Evolutionary conservation across 805 yeast species (phyloP), one percentile per base, ranked within the genome.

Genomic region (Metschnikowia lochheadii): DNA sequence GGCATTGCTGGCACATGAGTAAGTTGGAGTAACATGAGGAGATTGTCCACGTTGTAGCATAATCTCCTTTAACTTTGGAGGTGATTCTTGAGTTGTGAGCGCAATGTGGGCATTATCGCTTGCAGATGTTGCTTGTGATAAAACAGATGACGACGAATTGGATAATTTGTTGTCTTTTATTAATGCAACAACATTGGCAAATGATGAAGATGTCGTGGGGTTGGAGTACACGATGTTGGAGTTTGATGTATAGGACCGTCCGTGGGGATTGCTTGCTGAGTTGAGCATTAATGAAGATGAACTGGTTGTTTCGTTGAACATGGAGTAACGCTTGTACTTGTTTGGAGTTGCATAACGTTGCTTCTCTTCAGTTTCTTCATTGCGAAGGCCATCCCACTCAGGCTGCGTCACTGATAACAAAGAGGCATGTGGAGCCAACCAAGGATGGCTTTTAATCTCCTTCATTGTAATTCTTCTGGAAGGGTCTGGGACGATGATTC

Each of bases 401-500:
- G 80, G 77, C 39, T 96, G 96, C 17, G 92, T 80, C 31, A 90
- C 85, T 0, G 94, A 82, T 56, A 94, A 72, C 71, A 91, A 87
- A 57, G 84, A 84, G 13, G 84, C 82, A 69, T 92, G 90, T 2
- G 89, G 86, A n/a, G 85, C 73, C 49, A 94, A 68, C 99, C 99
- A 92, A 26, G 87, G 82, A 66, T 92, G 99, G 29, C 82, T 74
- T 57, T 92, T 77, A 21, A 92, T 83, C 49, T 83, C 85, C 59
- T 76, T 76, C 58, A 92, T 74, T 40, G 74, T 74, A 35, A 88
- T 79, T 67, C 99, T 81, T 61, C 77, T 83, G 54, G 73, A 80
- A 7, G 98, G 98, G 64, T 91, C 89, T 1, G 97, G 77, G 11
- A 90, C 92, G 48, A 87, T 78, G 35, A 92, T 86, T 63, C 85